Evolutionary conservation across 2,329 filamentous ascomycete genomes (phyloP), one percentile per base, ranked within the genome.

Genomic region (Exutisphaerella laricina): DNA sequence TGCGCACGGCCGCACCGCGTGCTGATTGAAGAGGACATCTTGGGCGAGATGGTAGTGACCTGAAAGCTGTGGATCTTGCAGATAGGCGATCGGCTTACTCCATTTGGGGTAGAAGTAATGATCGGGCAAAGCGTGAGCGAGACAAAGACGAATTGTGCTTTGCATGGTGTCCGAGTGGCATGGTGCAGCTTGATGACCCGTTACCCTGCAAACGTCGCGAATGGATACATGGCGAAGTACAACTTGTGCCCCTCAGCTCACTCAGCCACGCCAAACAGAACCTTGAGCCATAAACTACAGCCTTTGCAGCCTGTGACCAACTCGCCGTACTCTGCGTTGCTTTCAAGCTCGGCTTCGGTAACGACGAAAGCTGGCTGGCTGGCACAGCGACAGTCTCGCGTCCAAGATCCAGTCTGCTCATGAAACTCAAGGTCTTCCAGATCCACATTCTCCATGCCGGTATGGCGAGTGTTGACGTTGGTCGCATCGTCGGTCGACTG

Each of bases 271-370:
- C 70, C 74, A 67, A 81, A 82, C 50, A 75, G 62, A 32, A 82
- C 71, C 58, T 74, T 74, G 47, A 81, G 67, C 73, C 75, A 81
- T 45, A 82, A 66, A 68, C 78, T 82, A 62, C 79, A 82, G 25
- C 79, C 78, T 43, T 68, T 67, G 65, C 79, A 82, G 2, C 77
- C 77, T 13, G 78, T 70, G 33, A 79, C 64, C 46, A 82, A 66
- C 63, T 82, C 79, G 17, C 71, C 74, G 49, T 70, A 67, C 37
- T 67, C 66, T 25, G 64, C 66, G 53, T 76, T 73, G 46, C 60
- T 59, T 45, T 72, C 71, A 21, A 82, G 56, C 55, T 81, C 75
- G 3, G 62, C 53, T 56, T 81, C 78, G 0, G 63, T 66, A 5
- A 82, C 68, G 14, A 70, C 41, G 51, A 79, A 82, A 0, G 75